These are phyloP conservation scores for Yamadazyma trypodendri DNA, from an alignment of 1,139 yeast genomes.

Conservation along the genomic window DNA sequence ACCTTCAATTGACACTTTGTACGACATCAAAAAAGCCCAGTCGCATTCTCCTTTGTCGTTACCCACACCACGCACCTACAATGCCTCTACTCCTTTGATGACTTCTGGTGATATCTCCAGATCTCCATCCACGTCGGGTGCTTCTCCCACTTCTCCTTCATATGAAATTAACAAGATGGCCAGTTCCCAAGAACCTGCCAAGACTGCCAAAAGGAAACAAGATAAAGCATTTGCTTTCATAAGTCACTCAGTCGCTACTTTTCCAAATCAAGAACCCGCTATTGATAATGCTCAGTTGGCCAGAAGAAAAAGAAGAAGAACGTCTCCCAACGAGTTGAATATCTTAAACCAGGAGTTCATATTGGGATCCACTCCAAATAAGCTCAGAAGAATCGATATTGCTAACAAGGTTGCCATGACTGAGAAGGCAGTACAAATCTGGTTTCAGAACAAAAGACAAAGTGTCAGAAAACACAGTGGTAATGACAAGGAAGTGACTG, in stretches of 20 bases:
- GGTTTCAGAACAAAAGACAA: constrained; percentile 97
- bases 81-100: constrained; percentile 3
- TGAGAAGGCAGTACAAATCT: constrained; percentile 95
- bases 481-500: constrained; percentile 44
- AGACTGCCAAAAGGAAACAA: constrained; percentile 8
- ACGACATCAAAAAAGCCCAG: background rate
- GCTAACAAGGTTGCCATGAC: constrained; percentile 83
- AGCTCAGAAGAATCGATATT: constrained; percentile 68
- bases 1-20: constrained; percentile 27
- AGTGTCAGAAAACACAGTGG: constrained; percentile 57
- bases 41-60: constrained; percentile 3
- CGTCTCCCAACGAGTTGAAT: constrained; percentile 81
- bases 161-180: background rate
- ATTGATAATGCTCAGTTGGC: constrained; percentile 90
- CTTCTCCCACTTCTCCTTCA: constrained; percentile 14
- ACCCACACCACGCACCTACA: constrained; percentile 4
- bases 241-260: constrained; percentile 86
- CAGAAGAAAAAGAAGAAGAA: constrained; percentile 91
- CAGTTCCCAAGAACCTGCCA: background rate
- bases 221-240: constrained; percentile 76
- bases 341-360: constrained; percentile 79
- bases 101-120: background rate
- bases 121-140: constrained; percentile 6
- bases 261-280: constrained; percentile 77
- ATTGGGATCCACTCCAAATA: constrained; percentile 78